Evolutionary conservation across 176 grass and related monocot species (phyloP), one percentile per base, ranked within the genome.

Genomic region (Olyra latifolia): DNA sequence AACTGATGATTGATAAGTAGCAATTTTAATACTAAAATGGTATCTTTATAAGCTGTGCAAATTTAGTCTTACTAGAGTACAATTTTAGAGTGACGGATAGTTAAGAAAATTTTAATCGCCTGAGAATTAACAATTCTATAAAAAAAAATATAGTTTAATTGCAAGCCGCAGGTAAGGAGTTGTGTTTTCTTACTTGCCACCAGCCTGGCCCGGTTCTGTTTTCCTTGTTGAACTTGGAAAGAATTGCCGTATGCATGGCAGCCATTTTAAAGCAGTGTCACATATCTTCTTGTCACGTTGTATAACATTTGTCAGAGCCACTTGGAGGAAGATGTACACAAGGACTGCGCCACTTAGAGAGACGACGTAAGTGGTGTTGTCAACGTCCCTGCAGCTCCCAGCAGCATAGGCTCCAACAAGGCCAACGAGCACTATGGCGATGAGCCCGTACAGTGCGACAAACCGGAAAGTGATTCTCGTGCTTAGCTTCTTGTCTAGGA

Each of bases 291-390:
- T 43, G 10, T 35, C 32, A 35, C 32, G 32, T 35, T 35, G 1
- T 4, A 35, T 35, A 35, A 35, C 32, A 2, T 35, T 35, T 35
- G 43, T 78, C 15, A 61, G 1, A 19, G 23, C 71, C 30, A 57
- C 69, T n/a, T 66, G 68, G 25, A 86, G 40, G 74, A 86, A 74
- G 69, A 86, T 86, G 25, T 56, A 86, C 1, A 59, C 76, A n/a
- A 86, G 84, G 14, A 86, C 41, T 38, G 20, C 76, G 1, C 20
- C 69, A 35, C 42, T 63, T 5, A 86, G 69, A 56, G 38, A 56
- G 10, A 79, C n/a, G 1, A 86, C 84, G 20, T 86, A 86, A 14
- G 40, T 56, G 38, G 76, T 57, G 7, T 80, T 55, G n/a, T 81
- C 53, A 10, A 23, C 3, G 46, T 79, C 25, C 46, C 75, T 65